Base-by-base conservation (phyloP, 371 early-diverging fungal genomes). In the Ordospora pajunii region DNA sequence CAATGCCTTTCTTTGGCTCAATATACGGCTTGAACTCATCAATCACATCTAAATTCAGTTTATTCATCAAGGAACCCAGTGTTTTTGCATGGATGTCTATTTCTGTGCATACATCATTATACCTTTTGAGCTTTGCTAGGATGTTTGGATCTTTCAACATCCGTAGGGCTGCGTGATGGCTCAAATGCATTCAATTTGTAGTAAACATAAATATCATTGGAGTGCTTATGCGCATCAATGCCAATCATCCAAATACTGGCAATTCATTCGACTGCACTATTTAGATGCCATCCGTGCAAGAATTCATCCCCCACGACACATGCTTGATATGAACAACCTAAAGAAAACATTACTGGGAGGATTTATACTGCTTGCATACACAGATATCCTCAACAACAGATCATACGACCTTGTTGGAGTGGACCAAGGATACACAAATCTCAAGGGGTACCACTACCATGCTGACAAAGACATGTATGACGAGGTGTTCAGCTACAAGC, bases 1-100 rank as follows among this genome's bases (percentile, higher is more conserved):
- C 44, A n/a, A 76, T 53, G 44, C 72, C 75, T 68, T 32, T 65
- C 54, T 76, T 79, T 25, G 80, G 80, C n/a, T 67, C 43, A 27
- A 70, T 78, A 67, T 50, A 70, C 6, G 74, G 68, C 44, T 67
- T 78, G 49, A 78, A 75, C 54, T 53, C 46, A 25, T 71, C 70
- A 7, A 74, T 46, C 6, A 43, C 70, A n/a, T 51, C 27, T 40
- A 62, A 43, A 23, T 78, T 37, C 14, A 65, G 43, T 9, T 44
- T 65, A 42, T 42, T 44, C 44, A 65, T 14, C 14, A 58, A 25
- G 1, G 58, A 58, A 1, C 25, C 19, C 58, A 58, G 14, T 25
- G 40, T 12, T 14, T 25, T 58, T 32, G 58, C 58, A 14, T 25
- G 58, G 6, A 17, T 37, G 17, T 58, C 58, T 58, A 58, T 58